Evolutionary conservation across 75 land plant genomes (phyloP).

Genomic region (Picea glauca): DNA sequence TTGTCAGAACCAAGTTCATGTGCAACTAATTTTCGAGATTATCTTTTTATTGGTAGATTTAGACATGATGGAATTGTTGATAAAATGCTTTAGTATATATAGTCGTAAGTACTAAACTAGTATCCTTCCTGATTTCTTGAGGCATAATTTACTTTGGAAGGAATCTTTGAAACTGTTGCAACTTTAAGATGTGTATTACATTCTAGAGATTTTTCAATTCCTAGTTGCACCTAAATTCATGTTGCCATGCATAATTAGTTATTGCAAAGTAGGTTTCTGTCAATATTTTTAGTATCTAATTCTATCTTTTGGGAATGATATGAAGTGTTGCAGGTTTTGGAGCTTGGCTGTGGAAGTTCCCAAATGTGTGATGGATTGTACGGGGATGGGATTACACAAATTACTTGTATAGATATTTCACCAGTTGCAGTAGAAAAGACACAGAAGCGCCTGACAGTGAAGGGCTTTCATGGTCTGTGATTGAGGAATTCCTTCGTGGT

Average conservation of each 20-base stretch:
- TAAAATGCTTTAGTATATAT: too few species aligned
- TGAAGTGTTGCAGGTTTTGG: constrained; percentile 53
- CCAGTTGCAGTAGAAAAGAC: constrained; percentile 74
- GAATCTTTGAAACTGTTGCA: too few species aligned
- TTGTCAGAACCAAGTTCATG: too few species aligned
- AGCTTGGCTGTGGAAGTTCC: constrained; percentile 92
- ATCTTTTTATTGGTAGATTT: too few species aligned
- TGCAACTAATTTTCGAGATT: too few species aligned
- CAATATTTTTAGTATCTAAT: neutral
- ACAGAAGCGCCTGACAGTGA: constrained; percentile 34
- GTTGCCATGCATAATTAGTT: neutral
- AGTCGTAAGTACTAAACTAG: too few species aligned
- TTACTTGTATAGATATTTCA: constrained; percentile 88
- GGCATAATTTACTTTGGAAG: too few species aligned
- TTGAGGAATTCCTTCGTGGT: neutral
- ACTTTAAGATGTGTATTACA: too few species aligned
- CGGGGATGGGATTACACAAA: constrained; percentile 65
- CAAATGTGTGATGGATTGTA: constrained; percentile 65
- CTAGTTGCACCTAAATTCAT: too few species aligned
- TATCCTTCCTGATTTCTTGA: too few species aligned
- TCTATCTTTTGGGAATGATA: neutral
- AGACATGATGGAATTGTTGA: too few species aligned
- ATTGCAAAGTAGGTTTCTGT: neutral
- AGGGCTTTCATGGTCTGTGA: constrained; percentile 44
- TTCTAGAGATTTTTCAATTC: too few species aligned